Percentiles rank a stretch among this genome's conserved stretches.
These are phyloP conservation scores for Huntiella savannae DNA, from an alignment of 2,329 filamentous ascomycete genomes.

Conservation along the genomic window DNA sequence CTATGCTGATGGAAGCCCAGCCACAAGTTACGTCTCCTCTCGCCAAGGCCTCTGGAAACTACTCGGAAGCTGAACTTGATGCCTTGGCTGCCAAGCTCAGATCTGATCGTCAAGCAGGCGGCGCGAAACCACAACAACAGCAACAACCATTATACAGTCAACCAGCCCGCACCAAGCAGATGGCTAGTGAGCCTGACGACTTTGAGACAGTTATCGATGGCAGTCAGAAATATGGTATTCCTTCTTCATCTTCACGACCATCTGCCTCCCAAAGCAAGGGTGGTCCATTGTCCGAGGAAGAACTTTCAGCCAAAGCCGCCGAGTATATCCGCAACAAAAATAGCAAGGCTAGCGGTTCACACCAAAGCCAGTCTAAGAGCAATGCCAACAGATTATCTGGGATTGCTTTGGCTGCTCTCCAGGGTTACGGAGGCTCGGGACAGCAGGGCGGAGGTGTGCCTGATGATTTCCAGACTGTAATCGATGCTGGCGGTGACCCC, in stretches of 20 bases:
- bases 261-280: not conserved
- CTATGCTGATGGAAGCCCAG: no score
- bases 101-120: not conserved
- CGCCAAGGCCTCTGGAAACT: not conserved
- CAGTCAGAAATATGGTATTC: slow-evolving; percentile 5
- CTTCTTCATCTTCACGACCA: not conserved
- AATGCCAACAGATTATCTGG: not conserved
- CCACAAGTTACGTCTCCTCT: not conserved
- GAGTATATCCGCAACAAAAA: slow-evolving; percentile 1
- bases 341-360: not conserved
- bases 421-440: not conserved
- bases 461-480: slow-evolving; percentile 5
- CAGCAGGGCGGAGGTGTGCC: not conserved
- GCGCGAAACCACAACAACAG: not conserved
- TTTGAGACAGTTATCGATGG: slow-evolving; percentile 3
- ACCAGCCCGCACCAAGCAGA: not conserved
- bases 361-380: no score
- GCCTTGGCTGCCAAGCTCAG: not conserved
- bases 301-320: not conserved
- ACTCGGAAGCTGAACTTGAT: slow-evolving; percentile 1
- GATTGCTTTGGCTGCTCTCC: not conserved
- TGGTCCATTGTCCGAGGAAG: not conserved
- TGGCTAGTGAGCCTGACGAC: not conserved
- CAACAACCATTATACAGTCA: not conserved
- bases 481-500: not conserved